Base-by-base conservation (phyloP, 805 yeast species). In the Cyberlindnera maritima region DNA sequence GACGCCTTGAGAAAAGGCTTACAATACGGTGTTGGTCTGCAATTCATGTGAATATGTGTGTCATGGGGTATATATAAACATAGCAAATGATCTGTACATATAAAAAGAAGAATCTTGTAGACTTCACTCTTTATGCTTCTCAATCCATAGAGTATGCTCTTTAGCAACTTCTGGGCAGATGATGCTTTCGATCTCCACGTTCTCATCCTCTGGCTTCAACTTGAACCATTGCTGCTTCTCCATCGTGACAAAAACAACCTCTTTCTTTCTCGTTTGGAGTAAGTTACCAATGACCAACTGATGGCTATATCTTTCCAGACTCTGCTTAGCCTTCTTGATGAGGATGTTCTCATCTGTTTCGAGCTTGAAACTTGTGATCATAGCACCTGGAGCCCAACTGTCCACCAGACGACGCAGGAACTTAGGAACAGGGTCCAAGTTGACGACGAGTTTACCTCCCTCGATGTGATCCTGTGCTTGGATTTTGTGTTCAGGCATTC, bases 391-490 rank as follows among this genome's bases (percentile, higher is more conserved):
- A 0, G 96, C 96, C 99, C 99, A 94, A 11, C 82, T 77, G 54
- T 88, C 95, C 2, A 91, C 97, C 50, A 94, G 70, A 47, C 96
- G 74, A 53, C 88, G 79, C 58, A 94, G 75, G 58, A 94, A 92
- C 62, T 94, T 94, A 17, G 99, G 99, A 3, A 94, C 99, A 4
- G 96, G 98, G 62, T 92, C 97, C 54, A 94, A 70, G 56, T 90
- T 86, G 11, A 94, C 88, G 9, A 85, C 79, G 38, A 94, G 70
- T 60, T 87, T 88, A 3, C 96, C 95, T 8, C 71, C 71, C 14
- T 51, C 55, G 15, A 70, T 68, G 26, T 73, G 78, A 20, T 79
- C 81, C 48, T 81, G 83, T 4, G 95, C 84, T 66, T 94, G 99
- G 52, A 94, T 94, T 68, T 94, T 94, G 68, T 94, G 99, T 58